Conservation (phyloP, 371 early-diverging fungal species). For the Apophysomyces elegans region DNA sequence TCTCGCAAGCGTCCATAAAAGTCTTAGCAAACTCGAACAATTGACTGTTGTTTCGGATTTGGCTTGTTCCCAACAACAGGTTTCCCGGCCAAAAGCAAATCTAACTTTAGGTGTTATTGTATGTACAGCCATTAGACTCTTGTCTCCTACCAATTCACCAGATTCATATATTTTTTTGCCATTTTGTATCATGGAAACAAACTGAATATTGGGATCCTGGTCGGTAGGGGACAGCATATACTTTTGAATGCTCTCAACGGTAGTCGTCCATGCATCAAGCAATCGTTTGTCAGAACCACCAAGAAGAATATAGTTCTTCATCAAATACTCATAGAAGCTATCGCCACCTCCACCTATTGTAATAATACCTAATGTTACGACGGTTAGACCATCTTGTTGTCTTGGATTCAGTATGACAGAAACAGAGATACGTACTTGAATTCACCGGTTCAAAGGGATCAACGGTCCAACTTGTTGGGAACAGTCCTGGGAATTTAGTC, state of each 20-base stretch:
- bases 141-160: constrained; percentile 35
- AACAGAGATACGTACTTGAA: constrained; percentile 16
- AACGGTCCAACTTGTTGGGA: constrained; percentile 42
- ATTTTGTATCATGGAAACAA: constrained; percentile 40
- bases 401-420: background rate
- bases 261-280: constrained; percentile 30
- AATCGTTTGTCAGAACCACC: constrained; percentile 41
- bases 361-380: constrained; percentile 32
- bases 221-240: constrained; percentile 42
- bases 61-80: constrained; percentile 33
- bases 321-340: constrained; percentile 85
- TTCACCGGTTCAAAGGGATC: constrained; percentile 30
- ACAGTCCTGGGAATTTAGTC: constrained; percentile 56
- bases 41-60: constrained; percentile 15
- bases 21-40: constrained; percentile 29
- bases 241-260: constrained; percentile 46
- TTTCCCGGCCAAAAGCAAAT: constrained; percentile 51
- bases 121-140: no score
- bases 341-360: constrained; percentile 71
- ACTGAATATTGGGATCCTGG: constrained; percentile 33
- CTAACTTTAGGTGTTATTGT: constrained; percentile 16
- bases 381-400: background rate
- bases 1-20: constrained; percentile 33
- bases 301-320: constrained; percentile 69
- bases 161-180: constrained; percentile 24